Percentiles rank a stretch among this genome's conserved stretches.
These are phyloP conservation scores for Populus hybrid DNA, from an alignment of 441 rosid species.

Conservation along the genomic window DNA sequence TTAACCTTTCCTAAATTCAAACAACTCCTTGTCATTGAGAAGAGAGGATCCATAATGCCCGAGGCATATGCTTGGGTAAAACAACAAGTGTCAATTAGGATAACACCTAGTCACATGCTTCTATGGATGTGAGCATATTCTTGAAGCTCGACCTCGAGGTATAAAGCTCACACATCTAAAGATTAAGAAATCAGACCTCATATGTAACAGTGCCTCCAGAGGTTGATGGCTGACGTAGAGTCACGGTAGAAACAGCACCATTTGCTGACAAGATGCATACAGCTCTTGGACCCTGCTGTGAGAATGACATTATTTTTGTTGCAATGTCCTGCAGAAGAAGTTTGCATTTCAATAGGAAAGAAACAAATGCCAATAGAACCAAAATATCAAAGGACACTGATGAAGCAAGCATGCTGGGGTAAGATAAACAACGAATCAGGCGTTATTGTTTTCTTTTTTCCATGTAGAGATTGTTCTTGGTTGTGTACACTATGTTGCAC, in stretches of 20 bases:
- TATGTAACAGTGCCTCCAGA: constrained; percentile 74
- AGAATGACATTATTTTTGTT: constrained; percentile 65
- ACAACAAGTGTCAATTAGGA: not conserved
- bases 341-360: constrained; percentile 10
- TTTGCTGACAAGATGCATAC: constrained; percentile 76
- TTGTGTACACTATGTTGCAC: not conserved
- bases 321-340: constrained; percentile 66
- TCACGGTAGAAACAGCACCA: constrained; percentile 77
- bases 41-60: not conserved
- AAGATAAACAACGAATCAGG: not conserved
- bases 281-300: constrained; percentile 83
- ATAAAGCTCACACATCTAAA: not conserved
- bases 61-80: not conserved
- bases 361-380: constrained; percentile 1
- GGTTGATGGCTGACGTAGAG: constrained; percentile 67
- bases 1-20: not conserved
- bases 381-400: not conserved
- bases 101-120: not conserved
- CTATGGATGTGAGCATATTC: not conserved
- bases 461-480: not conserved
- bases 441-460: not conserved
- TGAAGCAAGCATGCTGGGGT: not conserved
- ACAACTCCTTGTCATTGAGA: not conserved
- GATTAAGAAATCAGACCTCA: constrained; percentile 48
- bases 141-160: not conserved